Base-by-base conservation (phyloP, 2,329 filamentous ascomycete species). In the Cercospora sp. region DNA sequence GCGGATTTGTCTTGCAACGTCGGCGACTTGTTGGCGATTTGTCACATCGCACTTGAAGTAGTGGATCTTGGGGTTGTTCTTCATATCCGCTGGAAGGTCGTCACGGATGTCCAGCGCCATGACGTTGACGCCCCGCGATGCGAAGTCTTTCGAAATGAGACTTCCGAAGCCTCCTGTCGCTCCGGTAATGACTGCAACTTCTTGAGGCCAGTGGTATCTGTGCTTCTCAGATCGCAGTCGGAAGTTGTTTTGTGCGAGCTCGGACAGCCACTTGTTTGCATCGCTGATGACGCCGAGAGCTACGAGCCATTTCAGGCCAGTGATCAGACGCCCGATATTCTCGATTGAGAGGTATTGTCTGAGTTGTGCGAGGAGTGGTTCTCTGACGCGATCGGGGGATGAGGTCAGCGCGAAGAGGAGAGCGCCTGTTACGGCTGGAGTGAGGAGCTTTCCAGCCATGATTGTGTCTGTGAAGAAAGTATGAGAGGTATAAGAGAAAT, bases 11-110 rank as follows among this genome's bases (percentile, higher is more conserved):
- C 74, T 71, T 3, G 80, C 82, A 1, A 79, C 76, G 1, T 78
- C 75, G 18, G 80, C 77, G 2, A 88, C 82, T 0, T 82, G 82
- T 5, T 82, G 78, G 16, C 82, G 75, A 1, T 81, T 81, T 1
- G 83, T 83, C 67, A 86, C 81, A 70, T 86, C 84, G 76, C 83
- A 84, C 67, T 78, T 76, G 74, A 76, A 80, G 71, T 77, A 81
- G 74, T 70, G 73, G 72, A 78, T 74, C 60, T 76, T 75, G 20
- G 70, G 71, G 69, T 78, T 73, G 60, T 73, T 71, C 53, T 76
- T 69, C 48, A 80, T 66, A 26, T 77, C 74, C 10, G 73, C 69
- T 20, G 79, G 79, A 12, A 78, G 71, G 12, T 77, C 74, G 64
- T 75, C 76, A 28, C 79, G 71, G 33, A 78, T 69, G 69, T 82